Percentiles rank a stretch among this genome's conserved stretches.
Evolutionary conservation across 2,329 filamentous ascomycete species (phyloP).

Genomic region (Geosmithia morbida): DNA sequence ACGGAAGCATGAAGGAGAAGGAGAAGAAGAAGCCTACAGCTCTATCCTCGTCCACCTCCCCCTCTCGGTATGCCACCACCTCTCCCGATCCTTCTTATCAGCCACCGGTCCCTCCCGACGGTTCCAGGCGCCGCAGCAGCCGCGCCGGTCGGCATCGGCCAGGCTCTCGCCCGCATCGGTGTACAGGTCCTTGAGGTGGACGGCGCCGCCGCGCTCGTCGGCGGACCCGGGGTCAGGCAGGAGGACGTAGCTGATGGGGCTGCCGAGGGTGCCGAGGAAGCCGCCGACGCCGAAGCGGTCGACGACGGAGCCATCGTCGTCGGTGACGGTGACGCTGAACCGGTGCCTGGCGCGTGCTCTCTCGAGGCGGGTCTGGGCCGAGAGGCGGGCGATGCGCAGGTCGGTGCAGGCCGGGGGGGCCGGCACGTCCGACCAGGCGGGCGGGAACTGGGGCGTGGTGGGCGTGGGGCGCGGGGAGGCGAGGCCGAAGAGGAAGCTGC

Average conservation of each 20-base stretch:
- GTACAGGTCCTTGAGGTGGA: conserved; percentile 35
- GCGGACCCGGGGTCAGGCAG: conserved; percentile 38
- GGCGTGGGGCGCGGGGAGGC: neutral
- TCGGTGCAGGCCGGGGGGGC: conserved; percentile 23
- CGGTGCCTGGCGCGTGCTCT: conserved; percentile 36
- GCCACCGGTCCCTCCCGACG: conserved; percentile 17
- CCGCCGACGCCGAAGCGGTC: conserved; percentile 42
- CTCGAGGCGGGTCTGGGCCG: conserved; percentile 52
- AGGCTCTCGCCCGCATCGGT: conserved; percentile 30
- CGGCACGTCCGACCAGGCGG: neutral
- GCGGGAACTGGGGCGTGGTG: neutral
- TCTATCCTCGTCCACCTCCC: conserved; percentile 23
- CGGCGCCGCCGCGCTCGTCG: conserved; percentile 41
- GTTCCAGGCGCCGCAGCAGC: conserved; percentile 34
- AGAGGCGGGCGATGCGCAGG: conserved; percentile 37
- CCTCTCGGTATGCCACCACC: conserved; percentile 35
- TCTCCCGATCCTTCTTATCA: conserved; percentile 32
- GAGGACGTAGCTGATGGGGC: conserved; percentile 45
- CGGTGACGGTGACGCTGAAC: conserved; percentile 43
- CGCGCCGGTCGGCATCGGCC: conserved; percentile 14
- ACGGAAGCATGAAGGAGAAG: neutral
- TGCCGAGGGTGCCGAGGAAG: conserved; percentile 46
- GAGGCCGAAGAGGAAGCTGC: neutral
- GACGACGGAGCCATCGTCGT: conserved; percentile 26
- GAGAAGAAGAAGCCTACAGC: conserved; percentile 4